Evolutionary conservation across 2,329 filamentous ascomycete species (phyloP).

Genomic region (Thelonectria olida): DNA sequence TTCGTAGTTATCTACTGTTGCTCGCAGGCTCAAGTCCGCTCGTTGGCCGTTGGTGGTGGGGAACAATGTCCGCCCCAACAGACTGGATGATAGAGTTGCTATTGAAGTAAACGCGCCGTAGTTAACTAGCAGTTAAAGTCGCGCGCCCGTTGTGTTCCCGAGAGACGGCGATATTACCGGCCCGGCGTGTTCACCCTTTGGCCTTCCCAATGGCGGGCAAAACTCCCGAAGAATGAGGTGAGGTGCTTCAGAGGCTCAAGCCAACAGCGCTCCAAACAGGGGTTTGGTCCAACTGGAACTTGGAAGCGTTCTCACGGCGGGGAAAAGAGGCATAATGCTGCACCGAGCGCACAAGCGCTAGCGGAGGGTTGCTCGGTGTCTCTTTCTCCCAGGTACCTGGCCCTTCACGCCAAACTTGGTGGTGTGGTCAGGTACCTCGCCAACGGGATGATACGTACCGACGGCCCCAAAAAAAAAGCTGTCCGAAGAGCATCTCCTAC

Average conservation of each 20-base stretch:
- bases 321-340: conserved; percentile 42
- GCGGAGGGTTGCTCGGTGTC: conserved; percentile 38
- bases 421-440: conserved; percentile 36
- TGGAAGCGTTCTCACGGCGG: conserved; percentile 13
- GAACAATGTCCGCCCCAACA: conserved; percentile 34
- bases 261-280: conserved; percentile 4
- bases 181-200: not conserved
- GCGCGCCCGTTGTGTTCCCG: conserved; percentile 2
- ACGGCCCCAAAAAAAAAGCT: conserved; percentile 44
- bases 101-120: not conserved
- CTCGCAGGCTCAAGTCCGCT: not conserved
- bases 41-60: conserved; percentile 27
- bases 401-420: conserved; percentile 15
- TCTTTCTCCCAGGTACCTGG: conserved; percentile 36
- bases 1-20: not conserved
- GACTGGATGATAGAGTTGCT: conserved; percentile 26
- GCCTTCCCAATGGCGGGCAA: conserved; percentile 7
- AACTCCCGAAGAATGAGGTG: conserved; percentile 4
- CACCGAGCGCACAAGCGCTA: conserved; percentile 34
- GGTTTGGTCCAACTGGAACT: not conserved
- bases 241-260: conserved; percentile 16
- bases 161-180: not conserved
- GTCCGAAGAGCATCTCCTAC: conserved; percentile 36
- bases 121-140: conserved; percentile 4
- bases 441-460: conserved; percentile 42